phyloP scores from a whole-genome alignment of 2,329 filamentous ascomycete genomes.

The Fusarium tuaranense region DNA sequence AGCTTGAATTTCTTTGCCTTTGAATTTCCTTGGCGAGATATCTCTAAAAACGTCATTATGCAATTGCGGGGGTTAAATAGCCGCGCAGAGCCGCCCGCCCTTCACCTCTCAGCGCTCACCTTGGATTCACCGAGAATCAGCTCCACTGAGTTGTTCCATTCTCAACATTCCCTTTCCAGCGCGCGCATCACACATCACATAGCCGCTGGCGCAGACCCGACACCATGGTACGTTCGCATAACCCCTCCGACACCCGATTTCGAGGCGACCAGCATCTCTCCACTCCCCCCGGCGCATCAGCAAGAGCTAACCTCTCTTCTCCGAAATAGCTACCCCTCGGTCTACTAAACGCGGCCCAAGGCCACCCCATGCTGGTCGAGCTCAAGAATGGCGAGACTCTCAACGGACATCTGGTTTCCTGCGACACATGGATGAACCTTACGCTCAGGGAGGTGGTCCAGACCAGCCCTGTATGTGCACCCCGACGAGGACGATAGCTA shows the following conservation, averaged over 20 bases:
- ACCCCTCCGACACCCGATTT: background rate
- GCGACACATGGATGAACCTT: conserved; percentile 99
- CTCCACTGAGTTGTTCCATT: conserved; percentile 43
- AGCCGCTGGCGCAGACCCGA: conserved; percentile 32
- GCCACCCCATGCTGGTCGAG: conserved; percentile 97
- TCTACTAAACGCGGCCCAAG: conserved; percentile 93
- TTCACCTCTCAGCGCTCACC: conserved; percentile 25
- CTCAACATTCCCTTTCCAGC: conserved; percentile 40
- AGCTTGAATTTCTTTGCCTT: conserved; percentile 12
- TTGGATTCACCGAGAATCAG: conserved; percentile 41
- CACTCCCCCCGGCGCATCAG: conserved; percentile 7
- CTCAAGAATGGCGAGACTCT: conserved; percentile 98
- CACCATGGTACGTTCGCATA: conserved; percentile 41
- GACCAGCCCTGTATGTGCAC: conserved; percentile 77
- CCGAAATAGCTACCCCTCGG: conserved; percentile 73
- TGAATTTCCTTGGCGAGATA: conserved; percentile 17
- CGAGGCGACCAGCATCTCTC: background rate
- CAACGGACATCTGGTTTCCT: conserved; percentile 94
- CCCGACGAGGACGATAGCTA: background rate
- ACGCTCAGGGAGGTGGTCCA: conserved; percentile 97
- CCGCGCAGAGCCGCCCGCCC: conserved; percentile 20
- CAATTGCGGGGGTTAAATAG: conserved; percentile 29
- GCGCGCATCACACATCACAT: conserved; percentile 39
- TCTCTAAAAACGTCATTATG: conserved; percentile 42
- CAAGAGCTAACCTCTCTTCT: conserved; percentile 38